Evolutionary conservation across 371 early-diverging fungal species (phyloP).

Genomic region (Mortierella sp.): DNA sequence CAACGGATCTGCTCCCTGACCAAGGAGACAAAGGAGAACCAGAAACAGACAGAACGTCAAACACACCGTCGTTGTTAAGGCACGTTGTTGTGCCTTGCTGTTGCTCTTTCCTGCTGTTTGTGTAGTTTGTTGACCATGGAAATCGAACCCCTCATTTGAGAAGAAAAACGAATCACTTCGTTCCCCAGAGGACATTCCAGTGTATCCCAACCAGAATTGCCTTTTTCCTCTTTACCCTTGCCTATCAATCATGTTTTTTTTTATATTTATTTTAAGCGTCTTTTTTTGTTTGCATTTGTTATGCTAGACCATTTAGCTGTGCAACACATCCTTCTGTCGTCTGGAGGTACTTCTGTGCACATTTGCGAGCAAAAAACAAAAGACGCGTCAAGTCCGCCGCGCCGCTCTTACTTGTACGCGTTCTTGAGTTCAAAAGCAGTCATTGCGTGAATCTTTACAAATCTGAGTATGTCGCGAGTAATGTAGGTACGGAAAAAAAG

Average conservation of each 20-base stretch:
- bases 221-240: neutral
- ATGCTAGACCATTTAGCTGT: neutral
- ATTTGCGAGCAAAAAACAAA: neutral
- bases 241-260: no score
- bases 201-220: neutral
- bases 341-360: neutral
- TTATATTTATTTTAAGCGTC: neutral
- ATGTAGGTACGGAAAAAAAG: neutral
- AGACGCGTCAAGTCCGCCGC: neutral
- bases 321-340: neutral
- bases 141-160: neutral
- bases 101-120: neutral
- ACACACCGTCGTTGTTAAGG: neutral
- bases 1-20: neutral
- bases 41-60: neutral
- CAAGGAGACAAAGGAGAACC: neutral
- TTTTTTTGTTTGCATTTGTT: neutral
- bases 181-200: neutral
- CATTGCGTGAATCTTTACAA: neutral
- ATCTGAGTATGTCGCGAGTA: no score
- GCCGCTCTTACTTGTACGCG: neutral
- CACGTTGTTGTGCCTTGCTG: neutral
- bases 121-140: neutral
- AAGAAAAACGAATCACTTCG: neutral
- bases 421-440: constrained; percentile 4